phyloP scores from a whole-genome alignment of 1,284 basidiomycete genomes.

The Ustilago tritici region DNA sequence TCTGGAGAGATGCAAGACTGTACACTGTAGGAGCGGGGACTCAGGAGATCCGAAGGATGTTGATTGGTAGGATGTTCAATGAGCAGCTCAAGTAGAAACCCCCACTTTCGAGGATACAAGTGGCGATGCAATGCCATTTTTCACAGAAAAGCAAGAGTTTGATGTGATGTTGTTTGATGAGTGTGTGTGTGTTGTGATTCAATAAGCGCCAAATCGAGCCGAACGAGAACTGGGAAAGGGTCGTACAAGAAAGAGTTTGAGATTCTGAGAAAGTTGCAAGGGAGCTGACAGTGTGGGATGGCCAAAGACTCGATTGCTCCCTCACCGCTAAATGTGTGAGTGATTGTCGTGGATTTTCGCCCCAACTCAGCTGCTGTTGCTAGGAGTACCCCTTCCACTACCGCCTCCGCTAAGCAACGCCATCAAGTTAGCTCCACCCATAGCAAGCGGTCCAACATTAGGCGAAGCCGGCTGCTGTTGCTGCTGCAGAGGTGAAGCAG shows the following conservation, averaged over 20 bases:
- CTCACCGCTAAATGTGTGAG: no score
- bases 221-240: background rate
- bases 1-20: constrained; percentile 58
- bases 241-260: background rate
- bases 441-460: constrained; percentile 37
- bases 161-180: background rate
- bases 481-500: constrained; percentile 10
- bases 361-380: constrained; percentile 8
- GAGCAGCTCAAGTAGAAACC: constrained; percentile 12
- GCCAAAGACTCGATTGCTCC: background rate
- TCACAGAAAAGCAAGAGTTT: background rate
- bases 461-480: constrained; percentile 9
- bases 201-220: background rate
- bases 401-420: constrained; percentile 39
- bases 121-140: background rate
- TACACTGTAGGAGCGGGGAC: constrained; percentile 65
- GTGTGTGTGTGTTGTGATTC: background rate
- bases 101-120: background rate
- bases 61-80: constrained; percentile 60
- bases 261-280: background rate
- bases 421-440: constrained; percentile 55
- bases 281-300: background rate
- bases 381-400: constrained; percentile 34
- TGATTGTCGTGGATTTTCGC: no score
- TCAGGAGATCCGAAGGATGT: constrained; percentile 63